These are phyloP conservation scores for Nidula niveotomentosa DNA, from an alignment of 1,284 basidiomycete genomes.

Conservation along the genomic window DNA sequence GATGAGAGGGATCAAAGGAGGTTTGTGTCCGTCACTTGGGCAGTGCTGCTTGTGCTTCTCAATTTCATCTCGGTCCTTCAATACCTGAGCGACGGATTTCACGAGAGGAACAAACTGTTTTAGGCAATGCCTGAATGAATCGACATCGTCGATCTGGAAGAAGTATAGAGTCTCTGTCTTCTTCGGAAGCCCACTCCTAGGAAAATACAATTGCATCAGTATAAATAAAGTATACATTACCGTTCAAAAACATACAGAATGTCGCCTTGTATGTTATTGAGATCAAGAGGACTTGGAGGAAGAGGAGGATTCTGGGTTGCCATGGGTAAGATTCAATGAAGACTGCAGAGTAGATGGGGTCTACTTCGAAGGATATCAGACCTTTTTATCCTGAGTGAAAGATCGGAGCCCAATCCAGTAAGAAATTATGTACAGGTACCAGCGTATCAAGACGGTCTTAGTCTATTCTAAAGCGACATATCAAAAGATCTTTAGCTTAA, in stretches of 20 bases:
- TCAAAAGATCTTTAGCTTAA: no score
- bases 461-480: no score
- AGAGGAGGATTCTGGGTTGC: background rate
- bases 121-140: slow-evolving; percentile 28
- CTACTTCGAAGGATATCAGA: no score
- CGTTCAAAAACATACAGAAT: slow-evolving; percentile 26
- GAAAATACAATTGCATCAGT: background rate
- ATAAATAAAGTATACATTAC: background rate
- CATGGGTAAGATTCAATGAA: background rate
- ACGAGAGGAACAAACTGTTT: slow-evolving; percentile 25
- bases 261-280: slow-evolving; percentile 39
- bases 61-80: slow-evolving; percentile 32
- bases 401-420: no score
- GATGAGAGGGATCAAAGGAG: slow-evolving; percentile 24
- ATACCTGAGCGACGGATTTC: slow-evolving; percentile 27
- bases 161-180: slow-evolving; percentile 38
- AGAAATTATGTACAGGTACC: no score
- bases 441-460: no score
- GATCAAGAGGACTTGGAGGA: slow-evolving; percentile 13
- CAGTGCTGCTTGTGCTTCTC: slow-evolving; percentile 22
- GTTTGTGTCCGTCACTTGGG: slow-evolving; percentile 11
- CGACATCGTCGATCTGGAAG: slow-evolving; percentile 34
- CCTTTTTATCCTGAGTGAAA: no score
- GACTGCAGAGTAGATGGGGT: no score
- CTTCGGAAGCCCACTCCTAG: slow-evolving; percentile 42